These are phyloP conservation scores for Capsicum pubescens DNA, from an alignment of 257 asterid species.

Conservation along the genomic window DNA sequence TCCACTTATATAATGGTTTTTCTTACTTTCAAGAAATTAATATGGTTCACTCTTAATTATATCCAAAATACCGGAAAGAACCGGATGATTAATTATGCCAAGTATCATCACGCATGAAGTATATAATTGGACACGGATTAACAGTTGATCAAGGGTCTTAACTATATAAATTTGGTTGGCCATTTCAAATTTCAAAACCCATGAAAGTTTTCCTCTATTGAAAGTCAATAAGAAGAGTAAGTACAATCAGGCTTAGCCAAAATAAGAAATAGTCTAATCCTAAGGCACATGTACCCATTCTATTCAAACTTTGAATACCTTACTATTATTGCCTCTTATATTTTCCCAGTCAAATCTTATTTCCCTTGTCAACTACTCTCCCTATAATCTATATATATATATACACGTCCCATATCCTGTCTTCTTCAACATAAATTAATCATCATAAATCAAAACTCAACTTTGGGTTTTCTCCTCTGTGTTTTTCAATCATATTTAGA, in stretches of 20 bases:
- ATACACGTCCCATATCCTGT: not conserved
- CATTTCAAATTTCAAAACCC: not conserved
- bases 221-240: slow-evolving; percentile 23
- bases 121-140: not conserved
- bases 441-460: not conserved
- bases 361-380: not conserved
- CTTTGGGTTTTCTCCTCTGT: not conserved
- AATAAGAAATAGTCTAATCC: slow-evolving; percentile 17
- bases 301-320: slow-evolving; percentile 11
- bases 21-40: not conserved
- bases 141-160: slow-evolving; percentile 2
- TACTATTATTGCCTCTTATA: not conserved
- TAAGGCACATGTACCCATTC: not conserved
- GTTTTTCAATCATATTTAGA: not conserved
- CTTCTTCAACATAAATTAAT: not conserved
- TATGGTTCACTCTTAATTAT: not conserved
- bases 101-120: not conserved
- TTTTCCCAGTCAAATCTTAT: slow-evolving; percentile 10
- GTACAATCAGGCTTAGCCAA: not conserved
- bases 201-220: not conserved
- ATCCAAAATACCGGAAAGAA: not conserved
- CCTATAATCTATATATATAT: slow-evolving; percentile 22
- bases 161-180: not conserved
- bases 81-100: not conserved
- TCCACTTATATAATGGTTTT: not conserved